Conservation (phyloP, 371 early-diverging fungal species). For the Circinella minor region DNA sequence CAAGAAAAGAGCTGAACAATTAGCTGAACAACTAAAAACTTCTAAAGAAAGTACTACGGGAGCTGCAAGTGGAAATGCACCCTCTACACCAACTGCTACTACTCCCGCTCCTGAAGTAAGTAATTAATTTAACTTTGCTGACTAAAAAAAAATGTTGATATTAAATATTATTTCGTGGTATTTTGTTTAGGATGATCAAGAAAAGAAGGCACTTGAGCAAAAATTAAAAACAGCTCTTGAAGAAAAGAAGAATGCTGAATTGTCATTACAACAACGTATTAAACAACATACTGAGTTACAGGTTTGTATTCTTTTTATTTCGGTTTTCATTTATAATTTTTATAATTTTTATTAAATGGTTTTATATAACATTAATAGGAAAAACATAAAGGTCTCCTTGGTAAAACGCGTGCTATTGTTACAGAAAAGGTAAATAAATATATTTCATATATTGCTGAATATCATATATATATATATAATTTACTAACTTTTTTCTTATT, state of each 20-base stretch:
- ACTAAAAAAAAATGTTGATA: background rate
- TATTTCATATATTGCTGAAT: background rate
- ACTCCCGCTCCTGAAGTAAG: background rate
- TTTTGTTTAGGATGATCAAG: background rate
- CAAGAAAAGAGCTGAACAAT: background rate
- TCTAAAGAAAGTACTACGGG: no score
- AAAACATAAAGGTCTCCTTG: background rate
- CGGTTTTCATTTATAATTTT: background rate
- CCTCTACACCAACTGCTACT: no score
- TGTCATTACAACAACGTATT: background rate
- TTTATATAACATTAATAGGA: background rate
- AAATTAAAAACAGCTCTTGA: background rate
- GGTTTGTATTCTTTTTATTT: background rate
- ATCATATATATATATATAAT: background rate
- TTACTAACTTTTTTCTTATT: no score
- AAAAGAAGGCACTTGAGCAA: background rate
- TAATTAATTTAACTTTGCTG: background rate
- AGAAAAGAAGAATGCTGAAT: background rate
- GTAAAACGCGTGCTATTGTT: background rate
- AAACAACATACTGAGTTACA: background rate
- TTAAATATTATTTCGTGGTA: background rate
- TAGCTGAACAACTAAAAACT: background rate
- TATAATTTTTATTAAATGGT: background rate
- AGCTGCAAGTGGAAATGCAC: no score
- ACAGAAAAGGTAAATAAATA: background rate